Evolutionary conservation across 2,329 filamentous ascomycete genomes (phyloP), one percentile per base, ranked within the genome.

Genomic region (Pyricularia sp.): DNA sequence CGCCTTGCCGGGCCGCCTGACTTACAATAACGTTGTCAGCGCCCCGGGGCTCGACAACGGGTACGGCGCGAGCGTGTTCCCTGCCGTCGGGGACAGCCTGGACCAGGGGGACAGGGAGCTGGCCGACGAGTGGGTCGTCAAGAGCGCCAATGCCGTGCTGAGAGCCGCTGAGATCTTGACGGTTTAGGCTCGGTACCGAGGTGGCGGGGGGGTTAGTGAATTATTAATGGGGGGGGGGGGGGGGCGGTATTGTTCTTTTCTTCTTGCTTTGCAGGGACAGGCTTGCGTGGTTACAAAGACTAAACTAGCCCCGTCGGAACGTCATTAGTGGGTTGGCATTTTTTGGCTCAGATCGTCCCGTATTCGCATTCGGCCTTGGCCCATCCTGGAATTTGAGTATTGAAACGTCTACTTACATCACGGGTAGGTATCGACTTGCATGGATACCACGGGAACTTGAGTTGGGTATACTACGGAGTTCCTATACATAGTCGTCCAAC

Each of bases 71-170:
- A 78, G 78, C 0, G 77, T 79, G 0, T 81, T 80, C 69, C 80
- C 87, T 20, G 89, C 88, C 25, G 87, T 91, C 73, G 88, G 88
- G 76, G 89, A 89, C 3, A 90, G 90, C 69, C 85, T 88, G 1
- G 84, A 88, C 71, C 85, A 85, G 68, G 86, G 75, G 1, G 70
- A 77, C 7, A 69, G 77, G 14, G 71, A 72, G 0, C 67, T 75
- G 10, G 78, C 78, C 0, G 69, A 76, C 9, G 77, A 78, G 65
- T 79, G 78, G 78, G 76, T 79, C 1, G 72, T 71, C 10, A 78
- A 76, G 73, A 78, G 77, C 23, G 77, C 78, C 1, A 72, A 73
- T 0, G 78, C 75, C 0, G 79, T 79, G 55, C 69, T 77, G 0
- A 71, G 73, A 25, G 77, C 78, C 3, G 77, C 77, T 0, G 77